Conservation (phyloP, 1,284 basidiomycete genomes). For the Apiotrichum gracile region DNA sequence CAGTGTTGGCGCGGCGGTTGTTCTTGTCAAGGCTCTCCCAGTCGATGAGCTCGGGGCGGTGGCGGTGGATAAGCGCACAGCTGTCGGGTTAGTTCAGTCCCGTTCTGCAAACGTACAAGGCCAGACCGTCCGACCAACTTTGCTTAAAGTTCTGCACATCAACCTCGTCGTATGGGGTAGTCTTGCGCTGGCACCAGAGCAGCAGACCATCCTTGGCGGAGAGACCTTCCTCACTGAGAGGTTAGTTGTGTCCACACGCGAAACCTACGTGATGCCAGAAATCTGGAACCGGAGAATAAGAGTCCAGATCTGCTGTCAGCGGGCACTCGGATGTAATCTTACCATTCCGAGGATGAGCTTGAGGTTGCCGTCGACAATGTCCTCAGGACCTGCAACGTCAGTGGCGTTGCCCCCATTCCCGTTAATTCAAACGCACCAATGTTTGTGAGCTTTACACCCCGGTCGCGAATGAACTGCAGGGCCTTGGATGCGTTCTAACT, state of each 20-base stretch:
- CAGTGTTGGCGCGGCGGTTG: slow-evolving; percentile 74
- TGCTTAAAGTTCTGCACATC: slow-evolving; percentile 87
- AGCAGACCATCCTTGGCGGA: slow-evolving; percentile 94
- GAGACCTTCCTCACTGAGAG: slow-evolving; percentile 84
- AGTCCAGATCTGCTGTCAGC: slow-evolving; percentile 70
- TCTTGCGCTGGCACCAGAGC: slow-evolving; percentile 97
- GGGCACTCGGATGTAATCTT: neutral
- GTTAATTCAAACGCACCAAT: slow-evolving; percentile 60
- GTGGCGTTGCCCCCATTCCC: neutral
- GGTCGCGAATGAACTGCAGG: slow-evolving; percentile 85
- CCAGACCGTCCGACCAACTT: slow-evolving; percentile 91
- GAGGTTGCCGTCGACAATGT: slow-evolving; percentile 95
- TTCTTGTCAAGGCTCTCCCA: slow-evolving; percentile 76
- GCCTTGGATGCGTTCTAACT: slow-evolving; percentile 86
- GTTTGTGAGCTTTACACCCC: slow-evolving; percentile 94
- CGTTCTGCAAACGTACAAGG: slow-evolving; percentile 60
- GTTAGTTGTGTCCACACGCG: neutral
- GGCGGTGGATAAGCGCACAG: slow-evolving; percentile 93
- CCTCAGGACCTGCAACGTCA: slow-evolving; percentile 49
- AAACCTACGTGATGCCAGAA: slow-evolving; percentile 83
- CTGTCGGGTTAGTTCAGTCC: slow-evolving; percentile 48
- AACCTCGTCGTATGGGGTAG: slow-evolving; percentile 80
- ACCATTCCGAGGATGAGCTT: slow-evolving; percentile 94
- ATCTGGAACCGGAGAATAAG: slow-evolving; percentile 95
- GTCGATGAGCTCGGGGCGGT: slow-evolving; percentile 87